Base-by-base conservation (phyloP, 169 alveolate genomes). In the Plasmodium gonderi region DNA sequence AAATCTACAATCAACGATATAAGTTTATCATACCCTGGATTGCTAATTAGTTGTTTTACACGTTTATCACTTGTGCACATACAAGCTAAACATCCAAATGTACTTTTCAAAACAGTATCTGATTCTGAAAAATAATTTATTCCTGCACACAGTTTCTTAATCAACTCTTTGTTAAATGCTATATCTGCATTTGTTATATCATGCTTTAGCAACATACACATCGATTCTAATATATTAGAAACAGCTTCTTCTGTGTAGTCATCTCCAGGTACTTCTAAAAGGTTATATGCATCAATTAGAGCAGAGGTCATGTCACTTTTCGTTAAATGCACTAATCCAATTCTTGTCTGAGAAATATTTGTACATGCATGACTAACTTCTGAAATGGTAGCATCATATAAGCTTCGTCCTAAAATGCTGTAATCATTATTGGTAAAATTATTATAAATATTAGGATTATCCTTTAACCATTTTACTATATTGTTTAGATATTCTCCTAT, bases 31-130 rank as follows among this genome's bases (percentile, higher is more conserved):
- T 97, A 97, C 69, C 96, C 98, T 14, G 97, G 96, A 74, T 96
- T 96, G 33, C 92, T 95, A 33, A 97, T 93, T 47, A 97, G 90
- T 38, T 93, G 95, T 69, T 95, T 94, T 23, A 97, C 97, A n/a
- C 98, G 95, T 40, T 96, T 96, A 1, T 97, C 97, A 14, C 97
- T 96, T 20, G 97, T 95, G 68, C 98, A 97, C 97, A 97, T 91
- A 20, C 98, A 87, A 5, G 98, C 99, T 47, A 97, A 96, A 76
- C 98, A 97, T 42, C 95, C 97, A 90, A 98, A 97, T 5, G 98
- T 96, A 42, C 97, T 95, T 49, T 97, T 97, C 20, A 97, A 91
- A 38, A 97, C 98, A 26, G 90, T 77, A 3, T 97, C 97, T 69
- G 95, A 95, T 67, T 96, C 97, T 75, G 95, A 96, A 93, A 96